Evolutionary conservation across 768 basidiomycete genomes (phyloP), one percentile per base, ranked within the genome.

Genomic region (Fomitopsis pulvina): DNA sequence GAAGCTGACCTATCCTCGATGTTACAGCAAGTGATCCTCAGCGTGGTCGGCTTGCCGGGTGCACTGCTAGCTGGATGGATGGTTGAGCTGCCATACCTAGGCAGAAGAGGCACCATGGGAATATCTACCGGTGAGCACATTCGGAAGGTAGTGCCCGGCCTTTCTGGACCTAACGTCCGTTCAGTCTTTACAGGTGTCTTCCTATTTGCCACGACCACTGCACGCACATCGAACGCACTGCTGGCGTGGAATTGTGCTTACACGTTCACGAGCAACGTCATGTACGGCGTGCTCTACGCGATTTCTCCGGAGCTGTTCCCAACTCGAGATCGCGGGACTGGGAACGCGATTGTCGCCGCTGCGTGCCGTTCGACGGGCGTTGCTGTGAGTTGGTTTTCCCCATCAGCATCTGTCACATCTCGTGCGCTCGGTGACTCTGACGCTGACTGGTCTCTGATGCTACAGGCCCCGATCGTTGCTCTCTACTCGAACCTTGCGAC

Each of bases 181-280:
- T 8, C 54, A 70, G 70, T 73, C 18, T 62, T 78, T 18, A 81
- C 80, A 0, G 79, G 80, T 1, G 69, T 75, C 4, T 82, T 82
- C 63, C 74, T 83, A 49, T 77, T 79, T 48, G 76, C 69, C 7
- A 69, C 69, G 42, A 83, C 81, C 5, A 80, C 79, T 0, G 76
- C 80, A 5, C 71, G 76, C 26, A 71, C 72, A 2, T 77, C 75
- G 32, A 64, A 75, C 41, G 70, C 72, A 6, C 61, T 82, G 8
- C 72, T 83, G 4, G 78, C 70, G 14, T 80, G 76, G 77, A 79
- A 80, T 51, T 80, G 80, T 52, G 76, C 68, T 14, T 80, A 78
- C 65, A 73, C 70, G 34, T 81, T 80, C 63, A 74, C 74, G 47
- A 72, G 69, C 51, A 81, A 81, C 58, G 61, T 78, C 45, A 79